These are phyloP conservation scores for Acer saccharum DNA, from an alignment of 345 rosid species.

Conservation along the genomic window DNA sequence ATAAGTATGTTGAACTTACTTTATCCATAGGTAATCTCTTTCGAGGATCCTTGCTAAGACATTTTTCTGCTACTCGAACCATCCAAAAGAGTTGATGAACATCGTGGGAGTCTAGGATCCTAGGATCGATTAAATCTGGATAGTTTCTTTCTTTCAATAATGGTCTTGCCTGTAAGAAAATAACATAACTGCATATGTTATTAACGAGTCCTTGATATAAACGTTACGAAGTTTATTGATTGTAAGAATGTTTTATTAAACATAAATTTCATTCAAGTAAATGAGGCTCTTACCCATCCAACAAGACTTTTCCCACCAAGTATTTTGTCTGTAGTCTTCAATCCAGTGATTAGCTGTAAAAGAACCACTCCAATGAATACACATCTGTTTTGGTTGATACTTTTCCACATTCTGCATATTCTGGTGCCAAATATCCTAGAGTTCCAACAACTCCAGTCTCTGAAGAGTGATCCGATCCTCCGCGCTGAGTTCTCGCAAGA, in stretches of 20 bases:
- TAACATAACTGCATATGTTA: not conserved
- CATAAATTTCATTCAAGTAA: not conserved
- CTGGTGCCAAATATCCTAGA: constrained; percentile 65
- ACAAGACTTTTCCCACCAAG: constrained; percentile 72
- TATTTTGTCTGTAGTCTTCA: constrained; percentile 52
- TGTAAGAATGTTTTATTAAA: too few relatives aligned
- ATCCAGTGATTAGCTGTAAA: constrained; percentile 65
- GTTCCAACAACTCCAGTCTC: constrained; percentile 63
- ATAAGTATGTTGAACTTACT: constrained; percentile 21
- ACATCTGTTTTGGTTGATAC: constrained; percentile 70
- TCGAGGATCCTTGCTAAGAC: constrained; percentile 59
- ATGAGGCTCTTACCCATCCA: constrained; percentile 51
- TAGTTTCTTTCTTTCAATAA: constrained; percentile 59
- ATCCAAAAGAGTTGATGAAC: constrained; percentile 73
- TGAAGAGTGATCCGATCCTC: constrained; percentile 45
- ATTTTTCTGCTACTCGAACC: constrained; percentile 64
- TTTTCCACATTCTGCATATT: constrained; percentile 67
- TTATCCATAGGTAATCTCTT: constrained; percentile 52
- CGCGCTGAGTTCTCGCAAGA: constrained; percentile 52
- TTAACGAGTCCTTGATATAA: not conserved
- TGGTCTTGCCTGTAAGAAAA: constrained; percentile 59
- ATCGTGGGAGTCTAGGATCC: constrained; percentile 56
- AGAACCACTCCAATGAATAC: constrained; percentile 65
- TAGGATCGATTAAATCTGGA: constrained; percentile 54
- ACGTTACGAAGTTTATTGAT: not conserved